Evolutionary conservation across 768 basidiomycete genomes (phyloP).

Genomic region (Lactarius indigo): DNA sequence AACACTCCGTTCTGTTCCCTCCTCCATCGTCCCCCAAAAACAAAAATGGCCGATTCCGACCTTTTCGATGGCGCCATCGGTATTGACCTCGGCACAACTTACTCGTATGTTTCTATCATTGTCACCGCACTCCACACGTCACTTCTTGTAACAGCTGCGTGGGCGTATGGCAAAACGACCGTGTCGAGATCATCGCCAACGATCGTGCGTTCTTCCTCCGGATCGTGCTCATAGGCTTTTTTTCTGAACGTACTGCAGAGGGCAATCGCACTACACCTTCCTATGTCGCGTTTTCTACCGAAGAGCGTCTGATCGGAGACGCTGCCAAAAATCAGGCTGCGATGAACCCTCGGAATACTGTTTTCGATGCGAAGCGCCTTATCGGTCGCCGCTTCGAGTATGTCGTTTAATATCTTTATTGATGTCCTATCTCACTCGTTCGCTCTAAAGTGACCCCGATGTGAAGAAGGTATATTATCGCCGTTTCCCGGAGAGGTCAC

Average conservation of each 20-base stretch:
- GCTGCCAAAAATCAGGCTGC: constrained; percentile 98
- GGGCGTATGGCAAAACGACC: constrained; percentile 99
- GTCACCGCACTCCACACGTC: constrained; percentile 24
- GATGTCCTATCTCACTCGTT: constrained; percentile 15
- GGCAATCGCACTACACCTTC: constrained; percentile 99
- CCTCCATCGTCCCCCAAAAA: constrained; percentile 33
- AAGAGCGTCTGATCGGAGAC: constrained; percentile 98
- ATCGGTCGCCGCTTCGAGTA: constrained; percentile 97
- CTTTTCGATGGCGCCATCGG: constrained; percentile 95
- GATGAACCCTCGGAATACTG: constrained; percentile 99
- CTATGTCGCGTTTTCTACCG: constrained; percentile 96
- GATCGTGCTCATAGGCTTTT: background rate
- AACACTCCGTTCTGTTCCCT: constrained; percentile 33
- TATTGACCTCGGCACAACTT: constrained; percentile 96
- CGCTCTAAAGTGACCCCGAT: constrained; percentile 71
- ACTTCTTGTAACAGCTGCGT: constrained; percentile 64
- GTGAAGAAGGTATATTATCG: constrained; percentile 74
- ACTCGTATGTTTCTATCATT: constrained; percentile 60
- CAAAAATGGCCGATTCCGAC: constrained; percentile 67
- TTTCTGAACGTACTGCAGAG: constrained; percentile 47
- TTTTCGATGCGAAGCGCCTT: constrained; percentile 98
- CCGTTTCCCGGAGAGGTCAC: background rate
- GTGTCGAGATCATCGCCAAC: constrained; percentile 98
- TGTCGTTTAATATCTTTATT: constrained; percentile 31
- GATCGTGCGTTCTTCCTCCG: constrained; percentile 61